Conservation (phyloP, 129 eudicot genomes). For the Mikania micrantha region DNA sequence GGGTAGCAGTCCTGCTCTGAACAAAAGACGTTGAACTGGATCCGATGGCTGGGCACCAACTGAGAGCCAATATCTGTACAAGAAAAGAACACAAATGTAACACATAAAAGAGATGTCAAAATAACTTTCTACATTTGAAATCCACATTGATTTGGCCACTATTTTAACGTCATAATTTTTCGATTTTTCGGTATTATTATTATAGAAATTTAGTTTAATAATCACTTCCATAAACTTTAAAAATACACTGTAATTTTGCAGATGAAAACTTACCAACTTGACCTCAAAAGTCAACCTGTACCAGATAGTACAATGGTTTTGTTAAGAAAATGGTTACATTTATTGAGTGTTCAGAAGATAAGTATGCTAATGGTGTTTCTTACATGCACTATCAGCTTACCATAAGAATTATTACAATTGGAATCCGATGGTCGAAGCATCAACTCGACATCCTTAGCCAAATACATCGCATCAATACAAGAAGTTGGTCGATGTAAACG, state of each 20-base stretch:
- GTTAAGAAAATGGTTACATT: too few species aligned
- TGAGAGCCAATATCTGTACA: conserved; percentile 81
- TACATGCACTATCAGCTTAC: neutral
- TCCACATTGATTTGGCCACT: neutral
- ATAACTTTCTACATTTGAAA: neutral
- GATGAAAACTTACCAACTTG: neutral
- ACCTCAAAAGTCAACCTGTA: neutral
- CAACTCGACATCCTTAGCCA: too few species aligned
- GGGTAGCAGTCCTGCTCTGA: conserved; percentile 87
- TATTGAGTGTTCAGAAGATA: too few species aligned
- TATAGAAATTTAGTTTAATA: neutral
- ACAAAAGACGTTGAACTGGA: conserved; percentile 83
- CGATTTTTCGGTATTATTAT: neutral
- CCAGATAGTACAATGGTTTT: neutral
- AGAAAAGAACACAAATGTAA: neutral
- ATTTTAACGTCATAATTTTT: neutral
- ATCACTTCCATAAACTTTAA: neutral
- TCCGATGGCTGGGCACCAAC: conserved; percentile 99
- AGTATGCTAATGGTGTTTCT: neutral
- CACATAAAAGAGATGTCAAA: neutral
- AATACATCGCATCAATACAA: too few species aligned
- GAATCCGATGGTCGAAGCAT: too few species aligned
- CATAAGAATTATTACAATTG: neutral
- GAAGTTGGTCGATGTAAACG: too few species aligned
- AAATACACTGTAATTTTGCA: neutral